A percentile compares a stretch with the other conserved stretches of the same genome.
Conservation (phyloP, 768 basidiomycete species). For the Naganishia vaughanmartiniae region DNA sequence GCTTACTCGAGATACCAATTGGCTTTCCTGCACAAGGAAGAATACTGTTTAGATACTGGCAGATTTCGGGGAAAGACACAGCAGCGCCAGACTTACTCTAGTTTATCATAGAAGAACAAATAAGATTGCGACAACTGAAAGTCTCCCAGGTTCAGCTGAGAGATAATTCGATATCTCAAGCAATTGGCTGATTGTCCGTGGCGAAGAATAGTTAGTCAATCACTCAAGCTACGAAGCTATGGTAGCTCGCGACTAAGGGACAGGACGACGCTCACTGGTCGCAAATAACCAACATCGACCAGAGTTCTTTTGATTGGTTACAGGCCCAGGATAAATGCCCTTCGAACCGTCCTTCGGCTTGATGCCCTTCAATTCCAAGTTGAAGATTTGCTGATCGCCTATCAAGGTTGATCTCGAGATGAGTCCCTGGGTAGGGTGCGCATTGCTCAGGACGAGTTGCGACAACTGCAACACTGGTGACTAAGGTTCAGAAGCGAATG, state of each 20-base stretch:
- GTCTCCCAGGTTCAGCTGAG: constrained; percentile 76
- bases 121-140: constrained; percentile 92
- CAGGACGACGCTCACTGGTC: constrained; percentile 63
- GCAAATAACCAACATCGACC: constrained; percentile 97
- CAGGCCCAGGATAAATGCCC: constrained; percentile 74
- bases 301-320: constrained; percentile 81
- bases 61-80: no score
- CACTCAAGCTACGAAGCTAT: not conserved
- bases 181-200: constrained; percentile 51
- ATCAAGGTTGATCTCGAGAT: constrained; percentile 39
- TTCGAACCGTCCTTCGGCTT: constrained; percentile 32
- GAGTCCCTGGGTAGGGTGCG: constrained; percentile 45
- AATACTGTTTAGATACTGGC: not conserved
- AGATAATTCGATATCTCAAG: constrained; percentile 77
- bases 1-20: constrained; percentile 80
- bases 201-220: constrained; percentile 11
- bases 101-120: constrained; percentile 94
- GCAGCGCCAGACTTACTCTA: constrained; percentile 56
- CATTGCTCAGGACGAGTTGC: constrained; percentile 46
- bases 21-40: constrained; percentile 55
- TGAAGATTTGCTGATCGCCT: constrained; percentile 62
- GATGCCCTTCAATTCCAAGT: constrained; percentile 60
- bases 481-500: constrained; percentile 23
- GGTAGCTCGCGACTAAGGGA: not conserved
- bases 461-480: constrained; percentile 43